Evolutionary conservation across 2,329 filamentous ascomycete species (phyloP), one percentile per base, ranked within the genome.

Genomic region (Colletotrichum godetiae): DNA sequence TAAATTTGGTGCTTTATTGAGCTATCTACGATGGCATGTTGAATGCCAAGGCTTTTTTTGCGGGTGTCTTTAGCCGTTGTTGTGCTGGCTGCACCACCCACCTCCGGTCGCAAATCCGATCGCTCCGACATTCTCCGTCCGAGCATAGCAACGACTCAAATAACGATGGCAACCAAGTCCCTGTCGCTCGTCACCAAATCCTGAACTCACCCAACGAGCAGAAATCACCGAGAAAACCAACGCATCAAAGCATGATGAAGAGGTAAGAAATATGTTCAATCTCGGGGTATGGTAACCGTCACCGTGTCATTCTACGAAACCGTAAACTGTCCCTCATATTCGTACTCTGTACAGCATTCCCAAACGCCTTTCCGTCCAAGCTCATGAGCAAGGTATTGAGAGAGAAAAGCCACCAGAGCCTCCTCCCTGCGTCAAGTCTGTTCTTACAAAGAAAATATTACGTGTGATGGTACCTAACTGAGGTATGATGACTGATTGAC

Each of bases 391-490:
- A 70, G 55, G 59, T 65, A 49, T 73, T 64, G 59, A 53, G 59
- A 64, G 63, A 31, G n/a, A 57, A 66, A 6, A 53, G n/a, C 46
- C 33, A 55, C 19, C 24, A 29, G 15, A 35, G 5, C 19, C 11
- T 35, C 13, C 12, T 13, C n/a, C 2, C 37, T 31, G n/a, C 46
- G 24, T 61, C 12, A 4, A n/a, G 42, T 52, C 31, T 22, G 33
- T 73, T 63, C 56, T 65, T 68, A 75, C 73, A 74, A 74, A 75
- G 49, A 66, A 75, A 73, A 73, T 57, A 31, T 55, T 56, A 56
- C 67, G 46, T 61, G 15, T 56, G 35, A 37, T 61, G 22, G 37
- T 13, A 15, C 15, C 37, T 42, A 42, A 15, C 37, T 33, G 13
- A 35, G n/a, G 19, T 66, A 8, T 56, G 60, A 61, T 71, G n/a